A percentile compares a stretch with the other conserved stretches of the same genome.
Conservation (phyloP, 2,329 filamentous ascomycete genomes). For the Nemania abortiva region DNA sequence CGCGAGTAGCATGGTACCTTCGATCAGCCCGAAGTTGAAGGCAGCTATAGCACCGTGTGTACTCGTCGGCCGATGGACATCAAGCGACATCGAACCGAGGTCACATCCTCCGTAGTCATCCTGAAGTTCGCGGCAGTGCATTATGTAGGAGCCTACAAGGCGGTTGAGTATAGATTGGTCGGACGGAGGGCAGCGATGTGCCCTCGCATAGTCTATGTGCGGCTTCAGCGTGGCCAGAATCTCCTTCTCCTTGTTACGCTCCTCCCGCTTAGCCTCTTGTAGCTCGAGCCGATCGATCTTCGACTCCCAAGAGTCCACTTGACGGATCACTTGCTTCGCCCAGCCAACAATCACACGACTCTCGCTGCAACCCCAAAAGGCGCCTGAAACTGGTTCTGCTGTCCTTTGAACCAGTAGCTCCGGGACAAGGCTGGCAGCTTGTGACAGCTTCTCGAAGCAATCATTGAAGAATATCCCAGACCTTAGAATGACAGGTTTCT, state of each 20-base stretch:
- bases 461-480: background rate
- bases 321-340: conserved; percentile 15
- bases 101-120: conserved; percentile 19
- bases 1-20: conserved; percentile 34
- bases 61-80: conserved; percentile 30
- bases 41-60: conserved; percentile 24
- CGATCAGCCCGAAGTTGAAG: conserved; percentile 24
- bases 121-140: conserved; percentile 25
- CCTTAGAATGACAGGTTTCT: conserved; percentile 9
- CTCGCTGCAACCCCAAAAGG: background rate
- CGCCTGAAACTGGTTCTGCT: background rate
- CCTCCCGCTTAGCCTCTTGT: background rate
- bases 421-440: conserved; percentile 10
- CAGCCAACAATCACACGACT: conserved; percentile 26
- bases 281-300: conserved; percentile 10
- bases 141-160: conserved; percentile 30
- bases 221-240: conserved; percentile 29
- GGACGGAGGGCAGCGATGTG: conserved; percentile 6
- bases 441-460: background rate
- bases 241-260: conserved; percentile 22
- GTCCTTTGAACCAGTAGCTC: conserved; percentile 12
- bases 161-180: conserved; percentile 5
- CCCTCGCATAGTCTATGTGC: conserved; percentile 30
- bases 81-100: conserved; percentile 21
- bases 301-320: conserved; percentile 8